Evolutionary conservation across 306 rosid species (phyloP).

Genomic region (Dalbergia cochinchinensis): DNA sequence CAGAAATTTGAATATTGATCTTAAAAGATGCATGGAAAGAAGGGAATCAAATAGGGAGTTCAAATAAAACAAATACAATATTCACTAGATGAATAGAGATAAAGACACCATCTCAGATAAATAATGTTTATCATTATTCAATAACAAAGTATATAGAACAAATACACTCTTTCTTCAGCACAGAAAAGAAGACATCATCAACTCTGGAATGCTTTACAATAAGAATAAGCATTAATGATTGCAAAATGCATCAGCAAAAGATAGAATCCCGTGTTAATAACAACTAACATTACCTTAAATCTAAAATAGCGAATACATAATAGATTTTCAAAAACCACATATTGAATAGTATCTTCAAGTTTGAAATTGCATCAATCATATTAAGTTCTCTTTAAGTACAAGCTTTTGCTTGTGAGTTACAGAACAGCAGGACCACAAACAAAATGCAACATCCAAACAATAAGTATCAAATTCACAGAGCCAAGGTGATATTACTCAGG

Average conservation of each 20-base stretch:
- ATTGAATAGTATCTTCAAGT: neutral
- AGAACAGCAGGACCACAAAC: neutral
- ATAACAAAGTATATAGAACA: slow-evolving; percentile 2
- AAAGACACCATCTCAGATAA: slow-evolving; percentile 3
- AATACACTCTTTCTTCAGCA: neutral
- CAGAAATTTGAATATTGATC: slow-evolving; percentile 34
- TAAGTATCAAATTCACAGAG: neutral
- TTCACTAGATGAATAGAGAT: slow-evolving; percentile 12
- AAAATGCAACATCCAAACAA: slow-evolving; percentile 1
- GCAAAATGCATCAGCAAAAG: slow-evolving; percentile 1
- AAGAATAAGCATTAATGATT: slow-evolving; percentile 16
- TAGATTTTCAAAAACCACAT: slow-evolving; percentile 13
- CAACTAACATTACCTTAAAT: neutral
- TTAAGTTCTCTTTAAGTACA: neutral
- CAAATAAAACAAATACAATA: slow-evolving; percentile 15
- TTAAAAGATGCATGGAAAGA: slow-evolving; percentile 16
- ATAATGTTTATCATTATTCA: neutral
- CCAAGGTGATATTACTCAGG: slow-evolving; percentile 18
- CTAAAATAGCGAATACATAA: neutral
- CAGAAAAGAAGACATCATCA: slow-evolving; percentile 5
- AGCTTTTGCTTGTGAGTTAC: neutral
- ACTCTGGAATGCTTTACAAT: neutral
- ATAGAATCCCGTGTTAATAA: neutral
- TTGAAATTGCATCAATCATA: neutral
- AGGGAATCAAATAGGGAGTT: slow-evolving; percentile 1